These are phyloP conservation scores for Ambrosiella xylebori DNA, from an alignment of 2,329 filamentous ascomycete species.

Conservation along the genomic window DNA sequence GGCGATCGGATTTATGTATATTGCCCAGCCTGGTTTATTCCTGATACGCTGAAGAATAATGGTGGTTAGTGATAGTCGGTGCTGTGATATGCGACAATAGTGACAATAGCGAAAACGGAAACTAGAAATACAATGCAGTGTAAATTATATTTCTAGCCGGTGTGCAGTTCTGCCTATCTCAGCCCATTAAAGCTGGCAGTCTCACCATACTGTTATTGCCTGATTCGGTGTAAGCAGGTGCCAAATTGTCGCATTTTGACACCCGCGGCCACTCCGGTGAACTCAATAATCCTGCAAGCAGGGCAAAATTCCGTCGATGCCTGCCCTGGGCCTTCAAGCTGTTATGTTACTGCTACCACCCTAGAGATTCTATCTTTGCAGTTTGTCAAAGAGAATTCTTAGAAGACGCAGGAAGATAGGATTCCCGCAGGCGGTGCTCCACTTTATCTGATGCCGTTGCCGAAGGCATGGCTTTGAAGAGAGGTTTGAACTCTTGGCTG, in stretches of 20 bases:
- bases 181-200: too few species aligned
- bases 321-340: neutral
- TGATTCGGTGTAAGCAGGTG: too few species aligned
- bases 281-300: too few species aligned
- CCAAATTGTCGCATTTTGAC: too few species aligned
- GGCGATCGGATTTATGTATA: too few species aligned
- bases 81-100: neutral
- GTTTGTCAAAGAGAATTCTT: neutral
- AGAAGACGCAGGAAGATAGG: neutral
- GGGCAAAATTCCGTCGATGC: neutral
- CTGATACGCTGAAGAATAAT: too few species aligned
- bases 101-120: neutral
- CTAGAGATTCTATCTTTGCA: neutral
- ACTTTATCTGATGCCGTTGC: slow-evolving; percentile 6
- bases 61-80: neutral
- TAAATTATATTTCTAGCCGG: too few species aligned
- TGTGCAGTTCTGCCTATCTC: neutral
- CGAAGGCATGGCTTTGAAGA: slow-evolving; percentile 3
- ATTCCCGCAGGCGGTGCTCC: neutral
- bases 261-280: too few species aligned
- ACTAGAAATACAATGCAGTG: neutral
- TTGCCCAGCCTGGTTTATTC: too few species aligned
- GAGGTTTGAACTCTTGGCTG: neutral
- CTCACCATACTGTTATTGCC: too few species aligned
- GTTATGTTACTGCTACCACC: neutral